Evolutionary conservation across 306 rosid genomes (phyloP), one percentile per base, ranked within the genome.

Genomic region (Vicia villosa): DNA sequence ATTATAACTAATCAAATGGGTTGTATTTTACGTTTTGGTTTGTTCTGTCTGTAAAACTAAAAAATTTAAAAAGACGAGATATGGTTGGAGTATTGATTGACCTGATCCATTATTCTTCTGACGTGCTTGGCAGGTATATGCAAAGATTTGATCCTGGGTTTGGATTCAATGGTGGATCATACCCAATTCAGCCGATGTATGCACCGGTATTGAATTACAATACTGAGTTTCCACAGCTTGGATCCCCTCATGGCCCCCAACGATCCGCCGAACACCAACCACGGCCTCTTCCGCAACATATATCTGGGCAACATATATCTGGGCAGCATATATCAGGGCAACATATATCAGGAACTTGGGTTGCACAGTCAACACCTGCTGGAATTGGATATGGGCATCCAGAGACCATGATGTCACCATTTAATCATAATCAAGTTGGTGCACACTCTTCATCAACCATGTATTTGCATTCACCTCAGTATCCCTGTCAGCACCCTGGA

Each of bases 111-210:
- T 37, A 30, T 47, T 32, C 16, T 68, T 43, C 30, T 63, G 66
- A 82, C 64, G 52, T 74, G 36, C 64, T 42, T 72, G 42, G 60
- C 84, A 94, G 98, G 92, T 94, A 94, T 73, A 62, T 87, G 95
- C 98, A 94, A 81, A 90, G 97, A 81, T 94, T 90, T 56, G 98
- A 90, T 80, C 97, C 98, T 50, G 97, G 98, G 40, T 94, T 94
- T 79, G 96, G 98, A 66, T 90, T 90, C 83, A 94, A 59, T 81
- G 98, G 92, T 47, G 98, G 97, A 21, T 86, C 97, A 1, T 94
- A 88, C 68, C 43, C 95, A 38, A 69, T 94, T 73, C 98, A 85
- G 83, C 97, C 98, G 38, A 81, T 94, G 95, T 94, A 88, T 71
- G 67, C 96, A 40, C 88, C 98, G 54, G 95, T 88, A 12, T 36